Base-by-base conservation (phyloP, 768 basidiomycete species). In the Boletus coccyginus region DNA sequence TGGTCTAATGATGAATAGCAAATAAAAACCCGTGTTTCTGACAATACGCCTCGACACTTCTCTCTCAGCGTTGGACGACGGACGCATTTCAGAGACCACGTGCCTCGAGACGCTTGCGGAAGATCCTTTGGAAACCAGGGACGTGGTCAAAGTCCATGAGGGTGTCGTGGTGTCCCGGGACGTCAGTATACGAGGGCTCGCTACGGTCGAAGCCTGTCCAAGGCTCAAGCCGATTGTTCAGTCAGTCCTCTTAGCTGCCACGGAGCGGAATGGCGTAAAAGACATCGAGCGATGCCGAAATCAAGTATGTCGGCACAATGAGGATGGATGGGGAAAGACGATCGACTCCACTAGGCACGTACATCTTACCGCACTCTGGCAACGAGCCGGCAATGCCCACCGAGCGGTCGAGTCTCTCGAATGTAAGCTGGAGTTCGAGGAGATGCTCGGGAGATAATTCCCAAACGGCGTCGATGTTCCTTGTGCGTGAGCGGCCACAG, bases 91-190 rank as follows among this genome's bases (percentile, higher is more conserved):
- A 69, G 9, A 69, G 60, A 5, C 68, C 69, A 17, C 67, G 68
- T 1, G 60, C 61, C 36, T 65, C 67, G 16, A 69, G 64, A 38
- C 59, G 57, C 33, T 5, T 47, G 13, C 68, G 67, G 60, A 69
- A 69, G 47, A 69, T 60, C 54, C 64, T 69, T 47, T 69, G 67
- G 58, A 69, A 70, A 0, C 53, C 60, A 1, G 67, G 64, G 8
- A 70, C 69, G 36, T 69, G 67, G 50, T 71, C 69, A 39, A 66
- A 62, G 57, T 69, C 68, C 69, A 69, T 71, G 21, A 69, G 58
- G 3, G 68, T 71, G 49, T 69, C 67, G 47, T 69, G 68, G 13
- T 67, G 62, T 19, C 68, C 68, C 0, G 68, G 68, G 5, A 69
- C 68, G 14, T 69, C 68, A 0, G 55, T 69, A 10, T 56, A 69